Base-by-base conservation (phyloP, 2,329 filamentous ascomycete species). In the Pseudocercospora macadamiae region DNA sequence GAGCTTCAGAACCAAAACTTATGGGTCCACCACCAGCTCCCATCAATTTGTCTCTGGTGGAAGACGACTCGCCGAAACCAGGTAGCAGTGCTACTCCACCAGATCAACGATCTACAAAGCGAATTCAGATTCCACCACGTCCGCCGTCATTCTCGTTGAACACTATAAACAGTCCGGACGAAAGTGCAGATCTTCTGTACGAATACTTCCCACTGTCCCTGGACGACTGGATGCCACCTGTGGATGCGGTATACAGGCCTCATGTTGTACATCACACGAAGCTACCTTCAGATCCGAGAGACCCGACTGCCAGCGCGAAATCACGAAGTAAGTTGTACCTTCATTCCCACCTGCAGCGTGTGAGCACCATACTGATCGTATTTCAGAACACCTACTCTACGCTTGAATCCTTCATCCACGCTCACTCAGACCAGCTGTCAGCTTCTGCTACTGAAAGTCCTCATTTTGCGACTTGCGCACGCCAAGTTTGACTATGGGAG, bases 161-260 rank as follows among this genome's bases (percentile, higher is more conserved):
- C 30, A 72, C 79, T 2, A 81, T 80, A 65, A 82, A 84, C 71
- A 87, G 88, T 70, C 82, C 89, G 30, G 77, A 87, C 64, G 91
- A 96, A 67, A 89, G 88, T 66, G 88, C 88, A 0, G 93, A 97
- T 74, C 79, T 93, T 64, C 79, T 97, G 16, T 97, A 97, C 72
- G 93, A 97, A 76, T 97, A 97, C 72, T 97, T 97, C 64, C 93
- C 93, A 0, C 80, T 97, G 14, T 92, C 89, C 49, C 78, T 96
- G 59, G 92, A 97, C 73, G 93, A 97, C 70, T 97, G 89, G 89
- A 91, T 93, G 85, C 89, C 89, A 2, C 91, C 91, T 1, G 90
- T 96, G 2, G 91, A 96, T 74, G 91, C 91, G 4, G 88, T 96
- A 14, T 96, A 96, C 73, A 82, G 91, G 49, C 93, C 93, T 4